Conservation (phyloP, 257 asterid species). For the Lavandula angustifolia region DNA sequence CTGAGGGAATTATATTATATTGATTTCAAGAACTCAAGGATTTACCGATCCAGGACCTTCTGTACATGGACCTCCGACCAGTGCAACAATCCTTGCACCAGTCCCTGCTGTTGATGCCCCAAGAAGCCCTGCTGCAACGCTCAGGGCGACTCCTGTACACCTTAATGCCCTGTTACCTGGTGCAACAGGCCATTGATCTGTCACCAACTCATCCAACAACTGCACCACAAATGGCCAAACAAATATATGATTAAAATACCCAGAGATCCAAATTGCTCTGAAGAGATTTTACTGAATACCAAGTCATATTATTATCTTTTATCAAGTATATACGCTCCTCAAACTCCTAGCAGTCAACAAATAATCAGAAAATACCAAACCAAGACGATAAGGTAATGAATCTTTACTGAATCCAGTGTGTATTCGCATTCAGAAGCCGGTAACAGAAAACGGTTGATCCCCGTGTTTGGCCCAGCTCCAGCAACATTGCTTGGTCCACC, state of each 20-base stretch:
- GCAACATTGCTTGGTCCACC: slow-evolving; percentile 55
- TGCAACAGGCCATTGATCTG: slow-evolving; percentile 85
- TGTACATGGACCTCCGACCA: slow-evolving; percentile 98
- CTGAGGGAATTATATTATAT: not conserved
- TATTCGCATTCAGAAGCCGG: slow-evolving; percentile 94
- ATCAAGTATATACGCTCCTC: not conserved
- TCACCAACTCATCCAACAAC: slow-evolving; percentile 88
- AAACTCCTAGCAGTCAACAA: slow-evolving; percentile 13
- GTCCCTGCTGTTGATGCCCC: slow-evolving; percentile 84
- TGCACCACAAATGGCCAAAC: slow-evolving; percentile 37
- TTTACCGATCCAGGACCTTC: slow-evolving; percentile 99
- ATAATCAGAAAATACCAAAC: not conserved
- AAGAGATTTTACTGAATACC: slow-evolving; percentile 11
- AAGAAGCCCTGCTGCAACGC: slow-evolving; percentile 89
- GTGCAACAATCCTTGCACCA: slow-evolving; percentile 81
- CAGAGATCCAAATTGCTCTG: slow-evolving; percentile 7
- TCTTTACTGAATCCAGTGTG: slow-evolving; percentile 62
- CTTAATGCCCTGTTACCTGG: slow-evolving; percentile 80
- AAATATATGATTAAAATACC: slow-evolving; percentile 6
- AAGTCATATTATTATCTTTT: slow-evolving; percentile 9
- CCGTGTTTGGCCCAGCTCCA: slow-evolving; percentile 47
- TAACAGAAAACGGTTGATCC: slow-evolving; percentile 72
- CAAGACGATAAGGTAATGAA: slow-evolving; percentile 16
- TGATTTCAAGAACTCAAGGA: slow-evolving; percentile 32
- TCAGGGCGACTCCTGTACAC: slow-evolving; percentile 92